phyloP scores from a whole-genome alignment of 2,329 filamentous ascomycete genomes.

The Fusarium solani-melongenae region DNA sequence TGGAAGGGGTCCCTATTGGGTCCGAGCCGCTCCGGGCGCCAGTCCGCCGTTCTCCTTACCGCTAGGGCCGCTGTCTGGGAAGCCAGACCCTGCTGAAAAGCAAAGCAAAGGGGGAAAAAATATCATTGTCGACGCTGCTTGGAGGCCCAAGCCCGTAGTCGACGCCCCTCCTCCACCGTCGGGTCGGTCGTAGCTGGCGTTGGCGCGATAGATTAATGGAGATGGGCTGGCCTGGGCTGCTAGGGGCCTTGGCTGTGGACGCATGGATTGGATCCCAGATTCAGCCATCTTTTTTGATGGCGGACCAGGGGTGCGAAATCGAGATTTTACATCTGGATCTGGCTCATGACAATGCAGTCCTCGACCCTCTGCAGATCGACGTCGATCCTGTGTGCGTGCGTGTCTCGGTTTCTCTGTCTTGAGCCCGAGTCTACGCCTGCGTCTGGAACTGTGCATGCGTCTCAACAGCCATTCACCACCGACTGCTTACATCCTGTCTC shows the following conservation, averaged over 20 bases:
- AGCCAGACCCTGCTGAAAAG: background rate
- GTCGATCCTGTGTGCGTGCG: constrained; percentile 37
- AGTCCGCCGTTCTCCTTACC: constrained; percentile 1
- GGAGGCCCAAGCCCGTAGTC: background rate
- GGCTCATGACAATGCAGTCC: constrained; percentile 29
- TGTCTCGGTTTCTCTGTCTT: constrained; percentile 17
- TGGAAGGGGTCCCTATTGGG: constrained; percentile 34
- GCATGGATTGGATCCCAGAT: background rate
- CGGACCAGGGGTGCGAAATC: constrained; percentile 32
- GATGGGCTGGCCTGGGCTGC: background rate
- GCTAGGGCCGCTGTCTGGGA: background rate
- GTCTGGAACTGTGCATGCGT: background rate
- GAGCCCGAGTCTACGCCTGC: background rate
- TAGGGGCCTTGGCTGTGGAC: background rate
- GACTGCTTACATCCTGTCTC: background rate
- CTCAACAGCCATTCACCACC: background rate
- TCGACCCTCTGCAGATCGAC: constrained; percentile 36
- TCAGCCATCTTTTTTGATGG: constrained; percentile 11
- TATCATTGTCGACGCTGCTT: background rate
- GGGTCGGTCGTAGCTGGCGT: background rate
- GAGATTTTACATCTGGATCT: constrained; percentile 43
- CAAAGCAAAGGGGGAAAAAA: background rate
- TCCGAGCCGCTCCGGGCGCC: constrained; percentile 21
- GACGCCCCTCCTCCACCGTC: background rate
- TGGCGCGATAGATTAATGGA: constrained; percentile 1